phyloP scores from a whole-genome alignment of 768 basidiomycete genomes.

The Calvatia gigantea region DNA sequence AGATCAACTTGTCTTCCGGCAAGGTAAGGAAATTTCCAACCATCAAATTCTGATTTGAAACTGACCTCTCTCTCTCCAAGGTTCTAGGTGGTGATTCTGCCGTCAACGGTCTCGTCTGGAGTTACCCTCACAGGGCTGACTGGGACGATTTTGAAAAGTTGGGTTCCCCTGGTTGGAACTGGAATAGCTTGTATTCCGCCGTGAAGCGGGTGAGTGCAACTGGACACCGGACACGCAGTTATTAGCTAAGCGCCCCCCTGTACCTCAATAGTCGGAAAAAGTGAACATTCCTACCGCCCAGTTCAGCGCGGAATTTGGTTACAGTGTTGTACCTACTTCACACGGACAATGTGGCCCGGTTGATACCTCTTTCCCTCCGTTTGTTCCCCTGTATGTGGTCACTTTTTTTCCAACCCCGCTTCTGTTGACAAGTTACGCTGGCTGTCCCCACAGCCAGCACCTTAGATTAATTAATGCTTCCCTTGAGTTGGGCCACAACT shows the following conservation, averaged over 20 bases:
- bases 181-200: conserved; percentile 37
- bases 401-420: background rate
- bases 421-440: background rate
- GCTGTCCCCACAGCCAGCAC: conserved; percentile 19
- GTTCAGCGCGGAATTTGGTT: conserved; percentile 22
- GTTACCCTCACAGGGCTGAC: conserved; percentile 26
- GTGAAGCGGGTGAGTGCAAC: conserved; percentile 20
- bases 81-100: conserved; percentile 67
- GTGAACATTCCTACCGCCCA: conserved; percentile 24
- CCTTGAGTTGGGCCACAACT: conserved; percentile 26
- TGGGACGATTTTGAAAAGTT: conserved; percentile 38
- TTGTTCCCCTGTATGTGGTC: conserved; percentile 24
- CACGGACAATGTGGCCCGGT: conserved; percentile 48
- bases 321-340: conserved; percentile 19
- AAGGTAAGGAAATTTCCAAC: conserved; percentile 33
- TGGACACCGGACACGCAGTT: background rate
- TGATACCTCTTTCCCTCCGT: conserved; percentile 32
- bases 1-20: conserved; percentile 56
- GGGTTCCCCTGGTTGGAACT: conserved; percentile 58
- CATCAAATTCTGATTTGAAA: background rate
- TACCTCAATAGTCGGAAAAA: conserved; percentile 23
- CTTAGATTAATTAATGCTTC: conserved; percentile 28
- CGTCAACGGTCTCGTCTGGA: conserved; percentile 55
- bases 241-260: conserved; percentile 23
- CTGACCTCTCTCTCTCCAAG: conserved; percentile 21